These are phyloP conservation scores for Neospermospora avenae DNA, from an alignment of 2,329 filamentous ascomycete species.

Conservation along the genomic window DNA sequence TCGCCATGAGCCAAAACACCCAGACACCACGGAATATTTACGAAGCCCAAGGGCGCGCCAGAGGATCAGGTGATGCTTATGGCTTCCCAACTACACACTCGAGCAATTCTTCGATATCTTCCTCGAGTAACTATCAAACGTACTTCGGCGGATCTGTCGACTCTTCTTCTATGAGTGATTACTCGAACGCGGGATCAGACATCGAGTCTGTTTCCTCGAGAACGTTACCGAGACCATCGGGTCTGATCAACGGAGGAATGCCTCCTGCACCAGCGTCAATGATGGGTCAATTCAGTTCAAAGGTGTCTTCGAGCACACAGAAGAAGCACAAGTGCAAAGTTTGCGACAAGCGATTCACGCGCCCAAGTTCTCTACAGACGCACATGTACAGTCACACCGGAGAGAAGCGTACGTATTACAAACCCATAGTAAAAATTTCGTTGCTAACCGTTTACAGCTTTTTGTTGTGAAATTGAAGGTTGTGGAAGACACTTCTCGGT, in stretches of 20 bases:
- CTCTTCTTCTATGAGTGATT: constrained; percentile 83
- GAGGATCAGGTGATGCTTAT: constrained; percentile 81
- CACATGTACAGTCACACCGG: constrained; percentile 99
- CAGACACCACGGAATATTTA: constrained; percentile 83
- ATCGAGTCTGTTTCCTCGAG: constrained; percentile 77
- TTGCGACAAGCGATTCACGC: constrained; percentile 95
- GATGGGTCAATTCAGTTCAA: constrained; percentile 98
- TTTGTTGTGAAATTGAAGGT: constrained; percentile 89
- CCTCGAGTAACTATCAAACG: constrained; percentile 72
- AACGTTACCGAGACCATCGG: constrained; percentile 77
- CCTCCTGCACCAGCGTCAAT: constrained; percentile 90
- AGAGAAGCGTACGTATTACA: constrained; percentile 77
- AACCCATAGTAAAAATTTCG: background rate
- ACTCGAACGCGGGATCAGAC: constrained; percentile 85
- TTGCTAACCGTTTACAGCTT: constrained; percentile 56
- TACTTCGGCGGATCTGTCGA: constrained; percentile 86
- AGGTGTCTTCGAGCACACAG: constrained; percentile 90
- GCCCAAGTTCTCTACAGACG: constrained; percentile 90
- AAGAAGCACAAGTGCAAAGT: constrained; percentile 99
- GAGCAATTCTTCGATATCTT: constrained; percentile 85
- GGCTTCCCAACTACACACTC: constrained; percentile 85
- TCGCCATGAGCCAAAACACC: constrained; percentile 93
- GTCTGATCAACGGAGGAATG: constrained; percentile 56
- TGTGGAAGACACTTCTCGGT: constrained; percentile 97
- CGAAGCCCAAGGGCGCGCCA: constrained; percentile 59